A percentile compares a stretch with the other conserved stretches of the same genome.
phyloP scores from a whole-genome alignment of 176 grass and related monocot genomes.

The Oryza meyeriana region DNA sequence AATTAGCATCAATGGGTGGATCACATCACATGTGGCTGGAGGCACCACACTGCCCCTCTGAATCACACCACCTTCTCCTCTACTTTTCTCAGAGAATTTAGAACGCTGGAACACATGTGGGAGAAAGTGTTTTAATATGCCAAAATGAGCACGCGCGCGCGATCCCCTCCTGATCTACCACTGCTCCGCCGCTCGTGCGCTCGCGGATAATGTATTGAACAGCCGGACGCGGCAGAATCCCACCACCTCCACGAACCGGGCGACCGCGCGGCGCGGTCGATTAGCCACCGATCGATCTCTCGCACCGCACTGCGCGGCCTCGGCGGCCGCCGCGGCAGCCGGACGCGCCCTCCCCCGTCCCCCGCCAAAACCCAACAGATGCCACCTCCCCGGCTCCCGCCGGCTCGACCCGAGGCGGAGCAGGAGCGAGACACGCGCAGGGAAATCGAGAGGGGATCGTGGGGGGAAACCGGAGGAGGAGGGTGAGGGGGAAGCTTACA shows the following conservation, averaged over 20 bases:
- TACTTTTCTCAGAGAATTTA: conserved; percentile 21
- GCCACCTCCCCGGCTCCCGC: background rate
- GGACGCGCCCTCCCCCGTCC: background rate
- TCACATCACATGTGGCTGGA: background rate
- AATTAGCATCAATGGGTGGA: conserved; percentile 8
- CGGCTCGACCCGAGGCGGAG: background rate
- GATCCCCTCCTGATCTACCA: conserved; percentile 30
- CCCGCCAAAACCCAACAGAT: background rate
- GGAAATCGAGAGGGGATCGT: background rate
- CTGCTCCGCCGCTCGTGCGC: background rate
- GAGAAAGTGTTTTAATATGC: conserved; percentile 6
- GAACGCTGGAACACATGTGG: conserved; percentile 15
- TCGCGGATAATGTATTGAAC: conserved; percentile 1
- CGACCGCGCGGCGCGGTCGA: background rate
- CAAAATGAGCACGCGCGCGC: conserved; percentile 1
- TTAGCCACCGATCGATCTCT: background rate
- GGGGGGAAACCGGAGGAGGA: background rate
- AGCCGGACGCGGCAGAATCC: background rate
- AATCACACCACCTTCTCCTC: background rate
- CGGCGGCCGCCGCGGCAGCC: background rate
- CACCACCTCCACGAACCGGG: background rate
- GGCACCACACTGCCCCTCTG: background rate
- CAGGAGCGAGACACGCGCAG: background rate
- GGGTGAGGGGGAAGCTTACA: conserved; percentile 36
- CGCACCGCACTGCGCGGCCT: conserved; percentile 6